Evolutionary conservation across 371 early-diverging fungal species (phyloP), one percentile per base, ranked within the genome.

Genomic region (Mucor mucedo): DNA sequence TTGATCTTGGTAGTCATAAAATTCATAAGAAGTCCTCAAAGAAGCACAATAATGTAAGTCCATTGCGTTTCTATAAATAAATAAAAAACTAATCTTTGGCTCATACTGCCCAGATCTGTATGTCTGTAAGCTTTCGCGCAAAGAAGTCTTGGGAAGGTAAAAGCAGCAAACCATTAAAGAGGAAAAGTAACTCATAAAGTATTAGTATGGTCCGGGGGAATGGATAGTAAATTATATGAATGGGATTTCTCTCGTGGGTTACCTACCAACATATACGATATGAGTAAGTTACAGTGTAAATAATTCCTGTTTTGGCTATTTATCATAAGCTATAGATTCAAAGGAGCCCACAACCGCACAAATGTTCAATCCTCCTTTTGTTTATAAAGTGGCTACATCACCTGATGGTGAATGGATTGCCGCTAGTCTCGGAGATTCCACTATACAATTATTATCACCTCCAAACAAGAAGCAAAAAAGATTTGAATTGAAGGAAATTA

Each of bases 341-440:
- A 69, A 60, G 27, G 78, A 74, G 48, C 68, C 76, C 2, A 57
- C 71, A 21, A 54, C 71, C 13, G 58, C 68, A 5, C 81, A 78
- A 65, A 78, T 82, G 76, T 79, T 79, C 50, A 82, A 82, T 45
- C 82, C 82, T 0, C 82, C 82, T 0, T 82, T 82, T 66, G 78
- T 82, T 29, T 76, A 82, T 50, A 55, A 73, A 5, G 29, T 79
- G 14, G 68, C 58, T 5, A 62, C 59, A 1, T 72, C 76, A 4
- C 16, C 58, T 1, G 60, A 71, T 50, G 79, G 80, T 11, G 56
- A 69, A 41, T 74, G 73, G 71, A 54, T 82, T 28, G 82, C 76
- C 8, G 78, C 79, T 35, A 73, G 79, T 38, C 55, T 79, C 27
- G 82, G 82, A 21, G 82, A 82, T 47, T 59, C 76, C 0, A 73